Evolutionary conservation across 352 stramenopile species (phyloP), one percentile per base, ranked within the genome.

Genomic region (Pythium biforme): DNA sequence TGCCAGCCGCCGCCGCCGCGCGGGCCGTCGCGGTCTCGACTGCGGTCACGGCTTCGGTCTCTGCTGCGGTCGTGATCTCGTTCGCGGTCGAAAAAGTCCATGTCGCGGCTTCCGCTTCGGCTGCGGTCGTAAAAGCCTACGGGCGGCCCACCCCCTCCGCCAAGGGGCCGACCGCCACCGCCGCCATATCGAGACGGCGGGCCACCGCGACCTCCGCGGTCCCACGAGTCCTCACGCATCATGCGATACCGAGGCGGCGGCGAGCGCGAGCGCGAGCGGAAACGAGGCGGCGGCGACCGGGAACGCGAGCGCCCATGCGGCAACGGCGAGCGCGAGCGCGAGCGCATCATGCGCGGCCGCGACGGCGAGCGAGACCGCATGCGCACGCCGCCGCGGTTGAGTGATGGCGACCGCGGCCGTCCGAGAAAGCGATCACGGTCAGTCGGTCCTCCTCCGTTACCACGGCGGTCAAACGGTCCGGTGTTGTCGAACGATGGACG

Each of bases 231-330:
- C 1, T 69, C 62, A 4, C 62, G 62, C 62, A 81, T 81, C 20
- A 77, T 79, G 15, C 78, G 81, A 37, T 83, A 77, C 0, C 77
- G 71, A 45, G 72, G 69, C 31, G 81, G 81, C 2, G 79, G 66
- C 23, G 66, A 90, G 47, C 86, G 79, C 7, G 83, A 92, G 9
- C 83, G 74, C 8, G 69, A 79, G 10, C 72, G 69, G 17, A 71
- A 76, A 15, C 69, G 54, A 11, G 61, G 66, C 31, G 55, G 61
- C 25, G 66, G 66, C 2, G 79, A 89, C 5, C 82, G 48, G 1
- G 79, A 89, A 2, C 82, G 62, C 31, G 65, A 72, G 5, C 66
- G 53, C 0, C 50, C 55, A 51, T 68, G 33, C 64, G 71, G 22
- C 61, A 55, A 60, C 4, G 75, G 73, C 4, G 75, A 90, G n/a